Percentiles rank a stretch among this genome's conserved stretches.
These are phyloP conservation scores for Teratosphaeria gauchensis DNA, from an alignment of 2,329 filamentous ascomycete species.

Conservation along the genomic window DNA sequence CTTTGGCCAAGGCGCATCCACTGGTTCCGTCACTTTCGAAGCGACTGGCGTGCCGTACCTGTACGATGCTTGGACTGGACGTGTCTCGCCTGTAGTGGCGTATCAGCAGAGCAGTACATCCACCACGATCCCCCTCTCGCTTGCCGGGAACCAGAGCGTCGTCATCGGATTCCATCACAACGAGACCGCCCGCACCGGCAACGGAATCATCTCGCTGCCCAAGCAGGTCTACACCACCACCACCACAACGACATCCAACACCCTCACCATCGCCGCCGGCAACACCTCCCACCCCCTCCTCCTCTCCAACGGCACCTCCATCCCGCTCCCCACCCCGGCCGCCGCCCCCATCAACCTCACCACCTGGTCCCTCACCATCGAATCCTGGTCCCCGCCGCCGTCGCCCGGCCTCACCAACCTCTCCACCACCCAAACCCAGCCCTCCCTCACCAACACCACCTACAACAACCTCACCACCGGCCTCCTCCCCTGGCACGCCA, in stretches of 20 bases:
- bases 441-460: slow-evolving; percentile 22
- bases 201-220: not conserved
- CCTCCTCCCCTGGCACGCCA: slow-evolving; percentile 28
- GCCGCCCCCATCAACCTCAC: slow-evolving; percentile 18
- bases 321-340: slow-evolving; percentile 6
- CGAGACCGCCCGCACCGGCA: not conserved
- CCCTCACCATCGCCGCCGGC: not conserved
- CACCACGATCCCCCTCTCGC: not conserved
- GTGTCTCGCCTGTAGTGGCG: slow-evolving; percentile 21
- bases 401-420: slow-evolving; percentile 27
- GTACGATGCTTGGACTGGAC: slow-evolving; percentile 37
- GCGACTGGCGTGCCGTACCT: slow-evolving; percentile 27
- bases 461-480: slow-evolving; percentile 15
- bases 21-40: slow-evolving; percentile 22
- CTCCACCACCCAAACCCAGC: slow-evolving; percentile 6
- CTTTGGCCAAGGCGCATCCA: slow-evolving; percentile 4
- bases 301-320: slow-evolving; percentile 7
- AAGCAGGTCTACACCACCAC: not conserved
- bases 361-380: slow-evolving; percentile 29
- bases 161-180: not conserved
- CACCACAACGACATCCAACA: not conserved
- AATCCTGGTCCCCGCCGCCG: slow-evolving; percentile 33
- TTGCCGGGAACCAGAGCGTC: not conserved
- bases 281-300: not conserved
- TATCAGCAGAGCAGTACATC: slow-evolving; percentile 22